These are phyloP conservation scores for Xylariaceae sp. DNA, from an alignment of 2,329 filamentous ascomycete genomes.

Conservation along the genomic window DNA sequence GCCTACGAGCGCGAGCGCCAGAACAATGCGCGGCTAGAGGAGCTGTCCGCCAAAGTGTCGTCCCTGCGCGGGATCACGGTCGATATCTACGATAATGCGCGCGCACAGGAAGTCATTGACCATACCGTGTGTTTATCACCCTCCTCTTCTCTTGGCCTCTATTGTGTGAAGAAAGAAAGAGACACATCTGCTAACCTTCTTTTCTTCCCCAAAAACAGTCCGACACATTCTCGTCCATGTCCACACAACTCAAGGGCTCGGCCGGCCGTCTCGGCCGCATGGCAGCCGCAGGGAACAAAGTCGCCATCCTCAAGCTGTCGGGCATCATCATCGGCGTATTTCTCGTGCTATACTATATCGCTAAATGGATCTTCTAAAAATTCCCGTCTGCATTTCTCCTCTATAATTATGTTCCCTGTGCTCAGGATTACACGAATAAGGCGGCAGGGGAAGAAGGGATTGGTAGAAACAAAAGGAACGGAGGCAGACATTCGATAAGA, in stretches of 20 bases:
- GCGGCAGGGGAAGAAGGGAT: neutral
- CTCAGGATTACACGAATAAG: neutral
- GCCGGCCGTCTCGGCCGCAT: slow-evolving; percentile 79
- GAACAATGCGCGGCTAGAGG: slow-evolving; percentile 90
- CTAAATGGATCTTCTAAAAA: slow-evolving; percentile 54
- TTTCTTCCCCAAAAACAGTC: slow-evolving; percentile 53
- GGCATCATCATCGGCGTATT: slow-evolving; percentile 72
- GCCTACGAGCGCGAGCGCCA: slow-evolving; percentile 78
- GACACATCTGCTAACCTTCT: too few relatives aligned
- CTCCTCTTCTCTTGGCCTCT: neutral
- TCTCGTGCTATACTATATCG: slow-evolving; percentile 69
- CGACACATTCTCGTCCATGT: slow-evolving; percentile 88
- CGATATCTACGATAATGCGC: slow-evolving; percentile 95
- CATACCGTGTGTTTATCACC: slow-evolving; percentile 58
- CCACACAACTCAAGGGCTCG: slow-evolving; percentile 75
- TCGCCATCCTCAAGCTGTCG: slow-evolving; percentile 84
- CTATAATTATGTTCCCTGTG: too few relatives aligned
- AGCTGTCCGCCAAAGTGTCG: slow-evolving; percentile 85
- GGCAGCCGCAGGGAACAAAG: slow-evolving; percentile 84
- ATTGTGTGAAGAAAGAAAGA: too few relatives aligned
- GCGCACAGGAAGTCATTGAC: slow-evolving; percentile 82
- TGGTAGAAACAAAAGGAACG: too few relatives aligned
- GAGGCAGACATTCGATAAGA: too few relatives aligned
- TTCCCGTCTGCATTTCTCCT: neutral
- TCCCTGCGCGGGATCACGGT: slow-evolving; percentile 90